Conservation (phyloP, 23 red algal species). For the Gracilaria gracilis region DNA sequence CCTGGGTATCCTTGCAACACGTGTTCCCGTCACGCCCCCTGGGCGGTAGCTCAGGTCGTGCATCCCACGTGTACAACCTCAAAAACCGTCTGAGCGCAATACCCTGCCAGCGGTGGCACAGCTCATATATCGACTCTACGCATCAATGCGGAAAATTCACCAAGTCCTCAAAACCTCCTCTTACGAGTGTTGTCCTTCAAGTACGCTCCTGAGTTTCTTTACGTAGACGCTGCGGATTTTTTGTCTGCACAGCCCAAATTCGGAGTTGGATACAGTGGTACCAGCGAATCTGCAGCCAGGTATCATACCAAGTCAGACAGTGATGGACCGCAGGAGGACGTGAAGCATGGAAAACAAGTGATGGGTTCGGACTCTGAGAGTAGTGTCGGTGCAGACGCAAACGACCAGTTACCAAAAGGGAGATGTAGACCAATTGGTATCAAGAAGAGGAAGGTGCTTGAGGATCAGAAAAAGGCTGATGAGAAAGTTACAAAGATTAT, state of each 20-base stretch:
- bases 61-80: too few species aligned
- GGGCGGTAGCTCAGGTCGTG: too few species aligned
- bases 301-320: background rate
- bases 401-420: background rate
- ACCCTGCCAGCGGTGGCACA: too few species aligned
- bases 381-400: background rate
- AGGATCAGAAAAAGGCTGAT: background rate
- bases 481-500: constrained; percentile 9
- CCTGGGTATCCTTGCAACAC: too few species aligned
- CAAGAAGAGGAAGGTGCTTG: background rate
- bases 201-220: constrained; percentile 24
- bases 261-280: constrained; percentile 1
- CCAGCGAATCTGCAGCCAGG: background rate
- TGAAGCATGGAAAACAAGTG: background rate
- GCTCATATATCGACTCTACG: too few species aligned
- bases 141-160: too few species aligned
- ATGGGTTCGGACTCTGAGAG: background rate
- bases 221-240: constrained; percentile 22
- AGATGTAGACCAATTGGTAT: background rate
- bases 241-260: background rate
- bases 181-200: too few species aligned
- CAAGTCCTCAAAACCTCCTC: too few species aligned
- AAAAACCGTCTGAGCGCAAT: too few species aligned
- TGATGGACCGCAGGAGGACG: background rate
- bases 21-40: too few species aligned